A percentile compares a stretch with the other conserved stretches of the same genome.
phyloP scores from a whole-genome alignment of 2,329 filamentous ascomycete genomes.

The Fusarium protoensiforme region DNA sequence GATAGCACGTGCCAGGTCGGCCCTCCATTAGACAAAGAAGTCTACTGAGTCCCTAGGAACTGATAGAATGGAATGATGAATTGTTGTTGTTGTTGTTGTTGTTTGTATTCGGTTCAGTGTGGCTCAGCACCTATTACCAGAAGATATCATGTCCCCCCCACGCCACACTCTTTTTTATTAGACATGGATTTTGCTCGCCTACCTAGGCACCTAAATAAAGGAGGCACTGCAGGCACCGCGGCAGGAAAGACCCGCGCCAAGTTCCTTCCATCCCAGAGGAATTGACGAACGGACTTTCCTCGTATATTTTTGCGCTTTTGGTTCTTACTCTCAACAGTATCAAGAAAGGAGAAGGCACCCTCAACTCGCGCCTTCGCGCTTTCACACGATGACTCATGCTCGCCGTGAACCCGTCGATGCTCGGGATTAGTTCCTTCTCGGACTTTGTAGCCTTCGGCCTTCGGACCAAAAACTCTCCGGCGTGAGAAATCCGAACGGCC shows the following conservation, averaged over 20 bases:
- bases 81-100: background rate
- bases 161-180: background rate
- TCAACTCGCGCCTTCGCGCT: constrained; percentile 17
- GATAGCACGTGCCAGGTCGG: background rate
- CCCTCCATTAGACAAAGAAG: background rate
- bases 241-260: background rate
- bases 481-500: constrained; percentile 21
- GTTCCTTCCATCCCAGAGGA: background rate
- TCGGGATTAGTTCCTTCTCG: constrained; percentile 14
- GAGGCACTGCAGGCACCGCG: background rate
- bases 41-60: background rate
- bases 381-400: constrained; percentile 33
- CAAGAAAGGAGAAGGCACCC: background rate
- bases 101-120: background rate
- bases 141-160: background rate
- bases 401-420: background rate
- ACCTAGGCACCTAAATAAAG: background rate
- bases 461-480: constrained; percentile 36
- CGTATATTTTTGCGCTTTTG: constrained; percentile 6
- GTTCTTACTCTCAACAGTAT: background rate
- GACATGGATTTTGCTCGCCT: background rate
- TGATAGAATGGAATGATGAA: background rate
- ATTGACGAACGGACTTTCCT: background rate
- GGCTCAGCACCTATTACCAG: background rate
- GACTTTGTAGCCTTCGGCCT: constrained; percentile 39